Evolutionary conservation across 305 asterid species (phyloP).

Genomic region (Lippia alba): DNA sequence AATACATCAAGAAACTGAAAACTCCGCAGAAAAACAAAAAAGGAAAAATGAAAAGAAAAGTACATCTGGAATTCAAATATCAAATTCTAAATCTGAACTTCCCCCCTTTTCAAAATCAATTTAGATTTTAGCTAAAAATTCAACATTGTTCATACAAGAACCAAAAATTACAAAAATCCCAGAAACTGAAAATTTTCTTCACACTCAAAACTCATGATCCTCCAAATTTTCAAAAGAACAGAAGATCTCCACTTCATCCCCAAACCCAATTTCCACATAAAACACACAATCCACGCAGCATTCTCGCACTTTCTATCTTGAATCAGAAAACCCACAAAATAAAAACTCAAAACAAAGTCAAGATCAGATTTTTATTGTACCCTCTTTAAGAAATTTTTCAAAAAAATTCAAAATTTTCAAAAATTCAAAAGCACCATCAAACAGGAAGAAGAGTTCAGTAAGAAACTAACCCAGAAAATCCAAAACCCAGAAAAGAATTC

Average conservation of each 20-base stretch:
- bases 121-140: conserved; percentile 11
- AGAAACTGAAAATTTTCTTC: conserved; percentile 21
- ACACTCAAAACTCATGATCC: conserved; percentile 29
- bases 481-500: conserved; percentile 31
- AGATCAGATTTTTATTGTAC: conserved; percentile 23
- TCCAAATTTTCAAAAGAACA: conserved; percentile 21
- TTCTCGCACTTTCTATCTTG: conserved; percentile 1
- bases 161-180: conserved; percentile 12
- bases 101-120: conserved; percentile 7
- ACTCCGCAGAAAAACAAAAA: not conserved
- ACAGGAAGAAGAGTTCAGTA: conserved; percentile 2
- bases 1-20: not conserved
- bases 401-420: not conserved
- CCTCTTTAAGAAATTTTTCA: not conserved
- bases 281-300: conserved; percentile 19
- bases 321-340: conserved; percentile 3
- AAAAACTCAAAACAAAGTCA: conserved; percentile 8
- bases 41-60: not conserved
- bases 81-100: conserved; percentile 16
- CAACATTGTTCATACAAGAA: conserved; percentile 29
- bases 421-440: not conserved
- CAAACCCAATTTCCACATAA: conserved; percentile 25
- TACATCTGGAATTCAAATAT: conserved; percentile 8
- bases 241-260: conserved; percentile 18
- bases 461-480: conserved; percentile 42